Percentiles rank a stretch among this genome's conserved stretches.
Conservation (phyloP, 2,329 filamentous ascomycete genomes). For the Botrytis deweyae region DNA sequence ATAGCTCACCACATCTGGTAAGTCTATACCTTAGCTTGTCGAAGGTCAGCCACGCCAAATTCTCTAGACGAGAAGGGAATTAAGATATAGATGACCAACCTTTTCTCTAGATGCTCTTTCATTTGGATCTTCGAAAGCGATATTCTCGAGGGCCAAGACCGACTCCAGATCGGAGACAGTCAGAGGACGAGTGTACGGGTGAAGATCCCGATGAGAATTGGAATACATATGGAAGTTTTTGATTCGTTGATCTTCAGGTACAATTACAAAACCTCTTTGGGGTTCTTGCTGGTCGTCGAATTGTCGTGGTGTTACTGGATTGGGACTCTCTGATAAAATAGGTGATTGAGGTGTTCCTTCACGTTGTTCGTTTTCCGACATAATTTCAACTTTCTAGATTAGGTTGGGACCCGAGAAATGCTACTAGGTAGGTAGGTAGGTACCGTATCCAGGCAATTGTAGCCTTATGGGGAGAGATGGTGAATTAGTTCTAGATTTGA, state of each 20-base stretch:
- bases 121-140: slow-evolving; percentile 51
- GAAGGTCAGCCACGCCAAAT: slow-evolving; percentile 41
- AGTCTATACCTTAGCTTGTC: slow-evolving; percentile 70
- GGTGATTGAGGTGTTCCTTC: slow-evolving; percentile 19
- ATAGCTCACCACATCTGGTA: slow-evolving; percentile 70
- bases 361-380: slow-evolving; percentile 16
- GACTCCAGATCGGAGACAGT: slow-evolving; percentile 64
- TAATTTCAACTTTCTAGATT: slow-evolving; percentile 3
- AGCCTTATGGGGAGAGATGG: neutral
- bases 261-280: slow-evolving; percentile 30
- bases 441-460: neutral
- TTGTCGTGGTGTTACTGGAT: slow-evolving; percentile 23
- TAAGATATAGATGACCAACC: slow-evolving; percentile 42
- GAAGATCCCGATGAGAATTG: slow-evolving; percentile 52
- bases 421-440: neutral
- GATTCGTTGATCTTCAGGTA: slow-evolving; percentile 32
- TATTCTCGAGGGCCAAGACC: slow-evolving; percentile 54
- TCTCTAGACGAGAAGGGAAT: neutral
- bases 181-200: slow-evolving; percentile 73
- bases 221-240: slow-evolving; percentile 23
- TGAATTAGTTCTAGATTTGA: slow-evolving; percentile 2
- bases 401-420: neutral
- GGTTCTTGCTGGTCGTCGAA: slow-evolving; percentile 18
- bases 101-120: slow-evolving; percentile 55
- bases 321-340: slow-evolving; percentile 28